Evolutionary conservation across 208 protist species (phyloP), one percentile per base, ranked within the genome.

Genomic region (Crithidia bombi): DNA sequence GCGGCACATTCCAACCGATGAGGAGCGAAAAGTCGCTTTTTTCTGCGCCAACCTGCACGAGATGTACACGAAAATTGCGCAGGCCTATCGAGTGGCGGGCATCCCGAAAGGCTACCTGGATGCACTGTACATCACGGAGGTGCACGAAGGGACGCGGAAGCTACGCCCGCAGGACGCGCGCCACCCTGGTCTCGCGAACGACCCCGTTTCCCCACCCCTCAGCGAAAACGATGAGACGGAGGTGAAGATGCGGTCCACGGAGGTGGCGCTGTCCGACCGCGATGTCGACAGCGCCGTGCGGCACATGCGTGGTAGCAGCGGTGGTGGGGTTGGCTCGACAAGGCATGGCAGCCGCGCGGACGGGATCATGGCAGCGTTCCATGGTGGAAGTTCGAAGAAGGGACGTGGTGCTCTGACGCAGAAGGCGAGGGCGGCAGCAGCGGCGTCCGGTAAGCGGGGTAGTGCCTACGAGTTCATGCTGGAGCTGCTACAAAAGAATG

Each of bases 401-500:
- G 15, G 50, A 55, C 12, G 26, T 11, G 3, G 21, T 3, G 23
- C 46, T 14, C n/a, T n/a, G n/a, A 19, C 43, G 11, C 5, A 10
- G 46, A 51, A 21, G 46, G n/a, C 6, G 46, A 28, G 21, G 11
- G 46, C 10, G 11, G 21, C 5, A 6, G 12, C 21, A 28, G 3
- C 46, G 1, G 12, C 11, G 15, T 14, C 21, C 9, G 46, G 21
- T 23, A 58, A 25, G 19, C 52, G 19, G 10, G 28, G 19, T 56
- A 76, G 36, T 19, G 2, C 33, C 5, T 69, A 65, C 21, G 52
- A 52, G 5, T 17, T 65, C n/a, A 78, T 83, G 67, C 78, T 90
- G 51, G 35, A 65, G 39, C 41, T 79, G 55, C 75, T 92, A 54
- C 73, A 79, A 19, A 68, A 70, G 44, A 58, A 74, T 17, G 65